Evolutionary conservation across 805 yeast genomes (phyloP).

Genomic region (Sugiyamaella valdiviana): DNA sequence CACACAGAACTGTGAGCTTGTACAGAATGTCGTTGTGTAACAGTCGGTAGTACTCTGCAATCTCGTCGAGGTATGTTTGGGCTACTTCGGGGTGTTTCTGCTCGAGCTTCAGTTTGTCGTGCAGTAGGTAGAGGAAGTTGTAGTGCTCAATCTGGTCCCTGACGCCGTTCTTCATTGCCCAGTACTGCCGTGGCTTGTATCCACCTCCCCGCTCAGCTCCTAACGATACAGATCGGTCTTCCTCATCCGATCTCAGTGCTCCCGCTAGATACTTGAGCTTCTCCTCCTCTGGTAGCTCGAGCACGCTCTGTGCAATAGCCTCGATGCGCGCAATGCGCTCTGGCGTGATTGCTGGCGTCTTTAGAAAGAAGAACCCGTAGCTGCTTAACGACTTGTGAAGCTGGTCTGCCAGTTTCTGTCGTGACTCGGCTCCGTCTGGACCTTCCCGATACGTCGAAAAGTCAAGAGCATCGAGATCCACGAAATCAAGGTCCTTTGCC

Average conservation of each 20-base stretch:
- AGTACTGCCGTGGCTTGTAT: slow-evolving; percentile 44
- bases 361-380: slow-evolving; percentile 41
- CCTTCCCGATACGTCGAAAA: slow-evolving; percentile 36
- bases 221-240: slow-evolving; percentile 26
- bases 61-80: slow-evolving; percentile 36
- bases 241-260: slow-evolving; percentile 31
- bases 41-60: slow-evolving; percentile 35
- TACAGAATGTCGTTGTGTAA: slow-evolving; percentile 37
- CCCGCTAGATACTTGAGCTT: slow-evolving; percentile 39
- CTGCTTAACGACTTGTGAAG: slow-evolving; percentile 38
- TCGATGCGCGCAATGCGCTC: slow-evolving; percentile 34
- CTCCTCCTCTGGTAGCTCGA: slow-evolving; percentile 38
- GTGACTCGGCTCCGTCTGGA: slow-evolving; percentile 28
- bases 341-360: slow-evolving; percentile 37
- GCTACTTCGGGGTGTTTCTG: slow-evolving; percentile 39
- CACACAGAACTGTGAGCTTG: slow-evolving; percentile 38
- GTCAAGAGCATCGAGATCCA: slow-evolving; percentile 36
- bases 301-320: slow-evolving; percentile 38
- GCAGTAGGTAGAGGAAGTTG: slow-evolving; percentile 39
- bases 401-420: slow-evolving; percentile 34
- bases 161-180: slow-evolving; percentile 42
- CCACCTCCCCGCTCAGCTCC: slow-evolving; percentile 47
- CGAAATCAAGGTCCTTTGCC: slow-evolving; percentile 19
- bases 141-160: slow-evolving; percentile 42
- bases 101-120: slow-evolving; percentile 29